Percentiles rank a stretch among this genome's conserved stretches.
phyloP scores from a whole-genome alignment of 1,139 yeast species.

The Pichia sp. region DNA sequence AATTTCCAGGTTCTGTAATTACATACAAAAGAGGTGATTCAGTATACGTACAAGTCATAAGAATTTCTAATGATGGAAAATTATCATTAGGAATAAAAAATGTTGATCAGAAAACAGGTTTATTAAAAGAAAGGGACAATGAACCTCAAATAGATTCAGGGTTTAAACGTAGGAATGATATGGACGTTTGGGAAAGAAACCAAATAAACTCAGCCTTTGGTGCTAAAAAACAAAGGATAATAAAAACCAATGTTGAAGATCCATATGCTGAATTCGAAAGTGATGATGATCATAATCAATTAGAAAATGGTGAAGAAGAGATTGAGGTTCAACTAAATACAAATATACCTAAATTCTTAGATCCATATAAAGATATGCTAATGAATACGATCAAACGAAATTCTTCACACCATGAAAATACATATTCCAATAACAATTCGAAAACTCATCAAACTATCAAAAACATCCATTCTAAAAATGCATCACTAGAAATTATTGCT shows the following conservation, averaged over 20 bases:
- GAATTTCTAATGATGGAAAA: constrained; percentile 35
- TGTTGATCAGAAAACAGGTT: constrained; percentile 68
- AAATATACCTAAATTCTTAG: constrained; percentile 65
- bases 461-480: constrained; percentile 7
- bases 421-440: background rate
- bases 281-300: constrained; percentile 22
- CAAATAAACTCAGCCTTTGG: constrained; percentile 39
- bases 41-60: constrained; percentile 56
- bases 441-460: background rate
- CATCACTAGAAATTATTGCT: constrained; percentile 66
- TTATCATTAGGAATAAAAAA: constrained; percentile 65
- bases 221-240: constrained; percentile 18
- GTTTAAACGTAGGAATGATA: constrained; percentile 57
- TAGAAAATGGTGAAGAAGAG: constrained; percentile 44
- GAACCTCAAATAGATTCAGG: background rate
- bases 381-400: background rate
- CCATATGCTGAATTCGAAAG: constrained; percentile 32
- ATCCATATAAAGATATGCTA: constrained; percentile 37
- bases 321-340: constrained; percentile 69
- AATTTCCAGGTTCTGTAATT: constrained; percentile 43
- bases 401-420: background rate
- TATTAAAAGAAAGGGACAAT: constrained; percentile 23
- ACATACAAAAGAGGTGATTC: constrained; percentile 44
- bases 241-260: constrained; percentile 33
- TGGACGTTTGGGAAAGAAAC: constrained; percentile 86